Percentiles rank a stretch among this genome's conserved stretches.
These are phyloP conservation scores for Neurospora tetrasperma DNA, from an alignment of 495 filamentous ascomycete genomes.

Conservation along the genomic window DNA sequence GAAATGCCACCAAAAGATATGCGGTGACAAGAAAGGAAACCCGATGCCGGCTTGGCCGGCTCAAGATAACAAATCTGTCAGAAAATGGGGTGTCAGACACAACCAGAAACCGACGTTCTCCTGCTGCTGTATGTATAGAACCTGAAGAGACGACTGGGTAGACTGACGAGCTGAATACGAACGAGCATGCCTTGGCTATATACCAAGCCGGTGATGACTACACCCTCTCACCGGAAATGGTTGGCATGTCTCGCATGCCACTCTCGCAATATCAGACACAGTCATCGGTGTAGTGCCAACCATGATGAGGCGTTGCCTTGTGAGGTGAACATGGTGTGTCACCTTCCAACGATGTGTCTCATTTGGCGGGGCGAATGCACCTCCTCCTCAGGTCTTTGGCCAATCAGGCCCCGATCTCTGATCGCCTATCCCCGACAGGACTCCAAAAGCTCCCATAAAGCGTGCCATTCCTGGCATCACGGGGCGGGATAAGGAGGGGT, in stretches of 20 bases:
- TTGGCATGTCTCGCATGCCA: slow-evolving; percentile 3
- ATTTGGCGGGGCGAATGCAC: slow-evolving; percentile 15
- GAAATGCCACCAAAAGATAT: neutral
- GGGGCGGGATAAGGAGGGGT: neutral
- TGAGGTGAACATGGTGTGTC: slow-evolving; percentile 13
- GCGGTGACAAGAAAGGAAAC: slow-evolving; percentile 3
- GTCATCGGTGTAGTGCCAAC: slow-evolving; percentile 15
- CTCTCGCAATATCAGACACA: slow-evolving; percentile 4
- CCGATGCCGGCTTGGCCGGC: slow-evolving; percentile 24
- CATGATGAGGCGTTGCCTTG: slow-evolving; percentile 13
- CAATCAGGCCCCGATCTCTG: neutral
- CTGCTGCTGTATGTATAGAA: slow-evolving; percentile 6
- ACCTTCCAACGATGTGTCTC: slow-evolving; percentile 10
- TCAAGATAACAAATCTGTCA: slow-evolving; percentile 13
- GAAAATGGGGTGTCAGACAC: slow-evolving; percentile 10
- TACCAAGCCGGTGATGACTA: neutral
- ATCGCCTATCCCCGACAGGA: slow-evolving; percentile 1
- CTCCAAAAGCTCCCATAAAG: slow-evolving; percentile 1
- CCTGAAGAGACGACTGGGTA: slow-evolving; percentile 7
- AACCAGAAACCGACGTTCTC: neutral
- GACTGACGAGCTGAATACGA: slow-evolving; percentile 1
- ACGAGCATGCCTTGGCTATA: neutral
- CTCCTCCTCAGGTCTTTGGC: neutral
- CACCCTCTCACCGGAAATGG: slow-evolving; percentile 4
- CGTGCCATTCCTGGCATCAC: slow-evolving; percentile 5